These are phyloP conservation scores for Rubroshorea leprosula DNA, from an alignment of 345 rosid species.

Conservation along the genomic window DNA sequence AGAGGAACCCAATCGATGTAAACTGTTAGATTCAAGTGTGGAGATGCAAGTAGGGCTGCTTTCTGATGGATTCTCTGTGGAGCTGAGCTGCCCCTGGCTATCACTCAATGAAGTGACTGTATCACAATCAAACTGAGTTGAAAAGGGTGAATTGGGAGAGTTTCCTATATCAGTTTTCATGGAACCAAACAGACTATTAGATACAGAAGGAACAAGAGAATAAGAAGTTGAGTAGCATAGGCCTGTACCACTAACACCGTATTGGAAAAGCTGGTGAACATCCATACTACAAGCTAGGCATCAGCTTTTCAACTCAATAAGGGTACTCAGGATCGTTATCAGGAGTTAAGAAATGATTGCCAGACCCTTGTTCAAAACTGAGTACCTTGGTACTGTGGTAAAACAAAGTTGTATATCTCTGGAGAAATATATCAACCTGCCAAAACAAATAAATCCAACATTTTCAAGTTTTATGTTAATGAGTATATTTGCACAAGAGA, in stretches of 20 bases:
- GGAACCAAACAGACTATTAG: constrained; percentile 31
- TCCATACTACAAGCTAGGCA: constrained; percentile 40
- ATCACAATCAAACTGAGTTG: constrained; percentile 30
- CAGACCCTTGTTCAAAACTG: background rate
- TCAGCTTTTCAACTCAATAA: constrained; percentile 14
- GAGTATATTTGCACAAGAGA: background rate
- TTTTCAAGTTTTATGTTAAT: background rate
- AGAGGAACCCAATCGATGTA: constrained; percentile 33
- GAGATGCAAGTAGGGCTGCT: constrained; percentile 47
- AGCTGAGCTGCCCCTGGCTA: constrained; percentile 42
- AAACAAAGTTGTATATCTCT: too few relatives aligned
- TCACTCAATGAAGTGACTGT: constrained; percentile 35
- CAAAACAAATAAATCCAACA: constrained; percentile 12
- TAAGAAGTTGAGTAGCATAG: constrained; percentile 35
- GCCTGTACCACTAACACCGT: constrained; percentile 32
- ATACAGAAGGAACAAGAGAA: constrained; percentile 28
- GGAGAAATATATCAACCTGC: constrained; percentile 23
- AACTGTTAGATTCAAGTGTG: constrained; percentile 29
- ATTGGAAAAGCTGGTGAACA: constrained; percentile 31
- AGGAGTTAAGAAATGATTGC: background rate
- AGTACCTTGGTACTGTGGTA: too few relatives aligned
- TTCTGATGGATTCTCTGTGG: constrained; percentile 39
- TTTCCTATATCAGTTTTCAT: constrained; percentile 29
- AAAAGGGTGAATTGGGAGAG: constrained; percentile 39
- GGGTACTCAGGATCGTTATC: background rate